These are phyloP conservation scores for Luffa aegyptiaca DNA, from an alignment of 306 rosid species.

Conservation along the genomic window DNA sequence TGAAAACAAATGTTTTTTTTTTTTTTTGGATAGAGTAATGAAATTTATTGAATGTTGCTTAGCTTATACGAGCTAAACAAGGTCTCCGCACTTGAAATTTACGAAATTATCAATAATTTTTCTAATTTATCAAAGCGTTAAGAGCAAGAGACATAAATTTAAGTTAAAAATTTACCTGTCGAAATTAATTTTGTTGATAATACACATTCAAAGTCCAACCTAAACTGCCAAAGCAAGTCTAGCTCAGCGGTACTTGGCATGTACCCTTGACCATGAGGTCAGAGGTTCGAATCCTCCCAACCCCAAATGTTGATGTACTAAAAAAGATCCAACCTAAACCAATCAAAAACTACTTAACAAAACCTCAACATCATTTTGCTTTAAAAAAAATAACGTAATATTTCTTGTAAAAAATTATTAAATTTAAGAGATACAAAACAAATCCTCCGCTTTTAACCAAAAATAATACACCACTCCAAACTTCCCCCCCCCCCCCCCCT, in stretches of 20 bases:
- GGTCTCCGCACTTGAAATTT: background rate
- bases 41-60: background rate
- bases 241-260: too few relatives aligned
- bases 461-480: background rate
- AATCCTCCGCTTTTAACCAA: background rate
- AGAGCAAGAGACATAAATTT: background rate
- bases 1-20: background rate
- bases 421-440: background rate
- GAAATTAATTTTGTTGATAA: background rate
- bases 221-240: too few relatives aligned
- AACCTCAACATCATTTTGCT: background rate
- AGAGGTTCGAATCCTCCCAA: too few relatives aligned
- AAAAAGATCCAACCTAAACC: background rate
- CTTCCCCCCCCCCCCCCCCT: background rate
- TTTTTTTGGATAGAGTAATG: background rate
- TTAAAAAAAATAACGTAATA: background rate
- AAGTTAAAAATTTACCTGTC: background rate
- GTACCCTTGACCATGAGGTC: too few relatives aligned
- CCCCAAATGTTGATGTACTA: too few relatives aligned
- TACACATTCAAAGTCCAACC: background rate
- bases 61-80: background rate
- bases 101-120: background rate
- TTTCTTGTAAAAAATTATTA: background rate
- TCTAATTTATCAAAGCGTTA: background rate
- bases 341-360: background rate